Conservation (phyloP, 1,284 basidiomycete genomes). For the Moesziomyces aphidis region DNA sequence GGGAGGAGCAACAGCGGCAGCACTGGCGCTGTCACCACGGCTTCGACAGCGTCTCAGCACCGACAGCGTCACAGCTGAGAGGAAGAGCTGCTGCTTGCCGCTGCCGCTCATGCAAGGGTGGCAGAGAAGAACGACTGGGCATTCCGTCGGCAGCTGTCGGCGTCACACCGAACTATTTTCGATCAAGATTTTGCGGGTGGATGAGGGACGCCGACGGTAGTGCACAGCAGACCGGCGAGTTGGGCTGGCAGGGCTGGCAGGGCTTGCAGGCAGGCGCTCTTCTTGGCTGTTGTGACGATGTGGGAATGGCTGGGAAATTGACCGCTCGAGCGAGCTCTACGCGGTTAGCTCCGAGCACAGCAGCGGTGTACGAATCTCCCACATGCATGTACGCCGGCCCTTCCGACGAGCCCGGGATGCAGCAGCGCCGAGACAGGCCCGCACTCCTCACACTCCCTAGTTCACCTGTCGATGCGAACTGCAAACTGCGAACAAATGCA, state of each 20-base stretch:
- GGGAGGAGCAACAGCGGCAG: too few species aligned
- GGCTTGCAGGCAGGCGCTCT: neutral
- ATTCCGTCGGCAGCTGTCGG: too few species aligned
- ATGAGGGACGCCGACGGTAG: too few species aligned
- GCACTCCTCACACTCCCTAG: neutral
- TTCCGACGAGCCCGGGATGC: neutral
- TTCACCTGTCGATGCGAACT: neutral
- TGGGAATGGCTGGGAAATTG: constrained; percentile 3
- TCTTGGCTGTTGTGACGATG: neutral
- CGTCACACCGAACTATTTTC: too few species aligned
- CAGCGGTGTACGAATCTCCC: neutral
- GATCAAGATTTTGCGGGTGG: too few species aligned
- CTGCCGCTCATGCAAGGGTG: too few species aligned
- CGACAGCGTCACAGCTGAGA: too few species aligned
- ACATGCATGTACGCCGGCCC: neutral
- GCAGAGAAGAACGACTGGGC: too few species aligned
- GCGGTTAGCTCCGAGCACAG: constrained; percentile 11
- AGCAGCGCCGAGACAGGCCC: neutral
- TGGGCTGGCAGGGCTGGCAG: neutral
- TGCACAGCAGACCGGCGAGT: too few species aligned
- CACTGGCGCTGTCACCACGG: too few species aligned
- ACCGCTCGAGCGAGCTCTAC: constrained; percentile 1
- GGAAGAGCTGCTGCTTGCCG: too few species aligned
- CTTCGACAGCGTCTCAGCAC: too few species aligned
- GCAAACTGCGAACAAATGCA: neutral